A percentile compares a stretch with the other conserved stretches of the same genome.
Evolutionary conservation across 352 stramenopile species (phyloP).

Genomic region (Globisporangium parvum): DNA sequence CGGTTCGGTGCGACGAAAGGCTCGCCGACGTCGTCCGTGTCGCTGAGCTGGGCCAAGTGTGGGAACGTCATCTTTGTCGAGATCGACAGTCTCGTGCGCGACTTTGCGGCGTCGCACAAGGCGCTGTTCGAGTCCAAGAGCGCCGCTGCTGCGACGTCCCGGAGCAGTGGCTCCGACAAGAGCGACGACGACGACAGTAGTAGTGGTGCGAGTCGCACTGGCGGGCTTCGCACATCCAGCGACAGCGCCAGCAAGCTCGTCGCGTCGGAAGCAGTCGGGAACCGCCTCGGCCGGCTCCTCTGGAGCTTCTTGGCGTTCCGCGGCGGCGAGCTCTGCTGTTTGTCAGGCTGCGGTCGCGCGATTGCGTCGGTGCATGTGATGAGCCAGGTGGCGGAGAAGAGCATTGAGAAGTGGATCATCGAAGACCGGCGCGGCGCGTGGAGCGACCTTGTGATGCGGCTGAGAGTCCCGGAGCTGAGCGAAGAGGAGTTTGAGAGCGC

Average conservation of each 20-base stretch:
- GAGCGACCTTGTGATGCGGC: constrained; percentile 43
- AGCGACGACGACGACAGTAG: constrained; percentile 19
- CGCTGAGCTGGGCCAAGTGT: constrained; percentile 73
- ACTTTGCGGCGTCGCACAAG: constrained; percentile 70
- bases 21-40: constrained; percentile 14
- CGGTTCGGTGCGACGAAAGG: constrained; percentile 6
- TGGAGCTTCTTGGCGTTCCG: constrained; percentile 81
- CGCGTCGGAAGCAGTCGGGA: constrained; percentile 47
- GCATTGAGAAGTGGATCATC: constrained; percentile 84
- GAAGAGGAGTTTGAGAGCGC: constrained; percentile 70
- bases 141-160: constrained; percentile 2
- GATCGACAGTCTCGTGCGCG: constrained; percentile 68
- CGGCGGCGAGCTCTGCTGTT: constrained; percentile 67
- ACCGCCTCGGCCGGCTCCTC: constrained; percentile 52
- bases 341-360: constrained; percentile 62
- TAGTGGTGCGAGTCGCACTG: neutral
- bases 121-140: constrained; percentile 15
- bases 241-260: constrained; percentile 9
- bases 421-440: constrained; percentile 63
- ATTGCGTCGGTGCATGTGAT: constrained; percentile 81
- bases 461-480: constrained; percentile 78
- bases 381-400: constrained; percentile 72
- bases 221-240: neutral
- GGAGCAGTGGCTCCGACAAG: neutral
- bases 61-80: constrained; percentile 82